Evolutionary conservation across 352 stramenopile species (phyloP), one percentile per base, ranked within the genome.

Genomic region (Peronospora belbahrii): DNA sequence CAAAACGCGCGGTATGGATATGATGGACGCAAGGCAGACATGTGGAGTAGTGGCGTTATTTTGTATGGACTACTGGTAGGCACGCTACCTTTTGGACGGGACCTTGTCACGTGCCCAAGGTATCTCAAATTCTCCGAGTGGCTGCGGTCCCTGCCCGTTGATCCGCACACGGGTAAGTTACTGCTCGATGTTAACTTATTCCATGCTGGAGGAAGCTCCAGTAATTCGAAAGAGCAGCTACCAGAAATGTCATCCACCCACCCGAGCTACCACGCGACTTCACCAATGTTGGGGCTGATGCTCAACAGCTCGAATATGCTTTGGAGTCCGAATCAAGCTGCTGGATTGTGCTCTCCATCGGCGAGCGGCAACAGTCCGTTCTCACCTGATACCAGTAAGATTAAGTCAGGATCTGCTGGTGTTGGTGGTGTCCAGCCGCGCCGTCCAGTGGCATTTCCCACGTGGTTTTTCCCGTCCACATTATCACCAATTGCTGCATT

Each of bases 121-220:
- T 98, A 95, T 68, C 83, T 96, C 55, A 96, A 96, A 42, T 98
- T 97, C 59, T 73, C 77, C 50, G 95, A 97, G 59, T 98, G 90
- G 91, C 73, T 91, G 42, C 67, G 75, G 11, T 76, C 74, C 31
- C 53, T 88, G 13, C 71, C 72, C 1, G 69, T 60, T 13, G 79
- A 88, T 17, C 42, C 67, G 17, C 67, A 88, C 33, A 83, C 72
- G 0, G 71, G 75, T 20, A 88, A 85, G 46, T 60, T 86, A 20
- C 8, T 84, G 24, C 85, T 71, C 24, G 76, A 88, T 13, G 40
- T 36, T 8, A 62, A 60, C 15, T 43, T 79, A 24, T 88, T 78
- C 53, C 61, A 82, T 27, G 32, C 61, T 46, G 28, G 50, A 27
- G 18, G 40, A 13, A 15, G 6, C 22, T 7, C 35, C 6, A 46